Conservation (phyloP, 176 grass and related monocot species). For the Microstegium vimineum region DNA sequence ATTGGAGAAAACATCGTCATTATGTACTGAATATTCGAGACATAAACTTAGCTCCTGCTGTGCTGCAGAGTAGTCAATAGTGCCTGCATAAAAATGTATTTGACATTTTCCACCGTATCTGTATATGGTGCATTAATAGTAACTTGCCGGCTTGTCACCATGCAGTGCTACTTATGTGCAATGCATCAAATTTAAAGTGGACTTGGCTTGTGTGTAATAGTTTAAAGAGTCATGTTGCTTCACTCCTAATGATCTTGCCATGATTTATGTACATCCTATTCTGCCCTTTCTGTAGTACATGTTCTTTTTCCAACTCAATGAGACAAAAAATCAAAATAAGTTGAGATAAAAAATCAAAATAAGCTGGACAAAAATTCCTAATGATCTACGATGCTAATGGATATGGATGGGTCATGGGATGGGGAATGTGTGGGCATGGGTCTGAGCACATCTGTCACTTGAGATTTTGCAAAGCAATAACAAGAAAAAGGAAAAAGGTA, state of each 20-base stretch:
- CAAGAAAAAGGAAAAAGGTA: no score
- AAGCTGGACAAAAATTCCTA: no score
- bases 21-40: background rate
- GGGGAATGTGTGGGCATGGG: no score
- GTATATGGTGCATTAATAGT: background rate
- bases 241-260: background rate
- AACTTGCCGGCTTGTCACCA: background rate
- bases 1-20: background rate
- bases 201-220: background rate
- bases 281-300: background rate
- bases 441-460: background rate
- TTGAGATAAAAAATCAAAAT: no score
- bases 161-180: background rate
- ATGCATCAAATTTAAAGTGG: background rate
- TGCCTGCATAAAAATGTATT: background rate
- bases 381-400: no score
- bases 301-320: background rate
- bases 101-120: background rate
- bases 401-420: no score
- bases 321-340: no score
- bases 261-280: background rate
- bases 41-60: background rate
- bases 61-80: background rate
- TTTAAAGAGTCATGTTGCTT: background rate
- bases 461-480: no score